Evolutionary conservation across 106 monocot species (phyloP), one percentile per base, ranked within the genome.

Genomic region (Allium fistulosum): DNA sequence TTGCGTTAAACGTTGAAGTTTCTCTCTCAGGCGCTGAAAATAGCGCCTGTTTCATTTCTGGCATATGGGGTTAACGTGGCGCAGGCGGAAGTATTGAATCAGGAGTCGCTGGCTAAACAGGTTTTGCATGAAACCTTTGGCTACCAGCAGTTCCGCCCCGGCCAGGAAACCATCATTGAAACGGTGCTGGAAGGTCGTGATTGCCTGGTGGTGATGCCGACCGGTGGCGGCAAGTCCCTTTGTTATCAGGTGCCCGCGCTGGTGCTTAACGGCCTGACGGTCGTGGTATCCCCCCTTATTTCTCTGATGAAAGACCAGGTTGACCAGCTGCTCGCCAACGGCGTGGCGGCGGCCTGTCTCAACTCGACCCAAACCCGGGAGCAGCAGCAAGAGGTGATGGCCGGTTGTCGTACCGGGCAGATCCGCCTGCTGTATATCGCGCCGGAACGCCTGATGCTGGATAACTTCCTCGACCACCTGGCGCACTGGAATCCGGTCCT

Each of bases 191-290:
- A 12, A 9, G 62, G 62, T 10, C 16, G 62, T 9, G 62, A 62
- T 17, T 12, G 16, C 14, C 62, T 62, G 11, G 62, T 62, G 11
- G 16, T 62, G 11, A 62, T 62, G 62, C 62, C 62, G 11, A 62
- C 62, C 11, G 62, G 62, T 18, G 62, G 62, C 62, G 62, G 62
- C 62, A 62, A 62, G 62, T 62, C 62, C 16, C 62, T 62, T 10
- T 62, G 62, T 22, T 62, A 62, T 17, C 62, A 62, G 62, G 10
- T 62, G 62, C 62, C 62, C 14, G 62, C 62, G 62, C 10, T 62
- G 11, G 14, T 62, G 62, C 62, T 12, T 9, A 22, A 62, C 62
- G 62, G 62, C 14, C 10, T 18, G 11, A 22, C 11, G 14, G 62
- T 62, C 14, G 62, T 62, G 14, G 62, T 62, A 12, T 62, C 62